A percentile compares a stretch with the other conserved stretches of the same genome.
phyloP scores from a whole-genome alignment of 2,329 filamentous ascomycete species.

The Arthrobotrys conoides region DNA sequence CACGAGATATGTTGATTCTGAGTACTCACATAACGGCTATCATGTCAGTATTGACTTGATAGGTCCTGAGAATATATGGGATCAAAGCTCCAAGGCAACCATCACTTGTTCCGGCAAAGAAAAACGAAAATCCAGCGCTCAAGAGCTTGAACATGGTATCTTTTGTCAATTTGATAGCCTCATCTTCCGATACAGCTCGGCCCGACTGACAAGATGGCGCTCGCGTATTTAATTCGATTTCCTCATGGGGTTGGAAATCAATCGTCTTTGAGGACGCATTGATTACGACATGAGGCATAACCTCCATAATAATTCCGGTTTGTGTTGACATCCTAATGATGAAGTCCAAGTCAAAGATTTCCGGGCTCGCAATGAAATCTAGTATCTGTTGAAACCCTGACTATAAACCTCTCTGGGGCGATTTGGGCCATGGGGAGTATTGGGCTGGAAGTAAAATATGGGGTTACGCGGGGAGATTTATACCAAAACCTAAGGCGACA shows the following conservation, averaged over 20 bases:
- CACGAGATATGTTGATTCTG: not conserved
- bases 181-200: slow-evolving; percentile 39
- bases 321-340: slow-evolving; percentile 38
- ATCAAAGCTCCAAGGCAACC: slow-evolving; percentile 76
- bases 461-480: slow-evolving; percentile 27
- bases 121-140: slow-evolving; percentile 75
- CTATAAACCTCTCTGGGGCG: too few relatives aligned
- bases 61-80: slow-evolving; percentile 75
- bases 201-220: slow-evolving; percentile 11
- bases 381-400: not conserved
- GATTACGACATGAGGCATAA: slow-evolving; percentile 2
- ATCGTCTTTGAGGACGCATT: not conserved
- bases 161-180: slow-evolving; percentile 61
- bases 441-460: not conserved
- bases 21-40: slow-evolving; percentile 70
- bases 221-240: slow-evolving; percentile 43
- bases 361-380: too few relatives aligned
- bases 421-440: too few relatives aligned
- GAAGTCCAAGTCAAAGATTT: too few relatives aligned
- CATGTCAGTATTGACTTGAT: slow-evolving; percentile 71
- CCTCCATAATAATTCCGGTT: slow-evolving; percentile 33
- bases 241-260: slow-evolving; percentile 22
- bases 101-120: slow-evolving; percentile 77
- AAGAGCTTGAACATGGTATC: slow-evolving; percentile 69
- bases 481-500: not conserved